Conservation (phyloP, 140 eudicot genomes). For the Bidens hawaiensis region DNA sequence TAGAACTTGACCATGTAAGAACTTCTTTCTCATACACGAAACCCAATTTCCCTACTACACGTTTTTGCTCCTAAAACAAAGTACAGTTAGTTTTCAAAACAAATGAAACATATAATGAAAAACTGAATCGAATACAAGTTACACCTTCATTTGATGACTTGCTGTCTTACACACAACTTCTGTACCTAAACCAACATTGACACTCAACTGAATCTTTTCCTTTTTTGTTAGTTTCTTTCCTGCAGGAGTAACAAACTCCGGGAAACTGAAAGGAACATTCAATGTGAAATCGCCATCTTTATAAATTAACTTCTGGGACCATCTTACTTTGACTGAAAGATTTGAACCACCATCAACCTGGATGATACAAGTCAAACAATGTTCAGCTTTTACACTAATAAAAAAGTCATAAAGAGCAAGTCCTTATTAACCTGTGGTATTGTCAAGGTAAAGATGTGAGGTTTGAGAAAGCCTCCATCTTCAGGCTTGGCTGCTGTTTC, state of each 20-base stretch:
- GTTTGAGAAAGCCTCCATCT: constrained; percentile 72
- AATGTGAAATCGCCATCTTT: constrained; percentile 54
- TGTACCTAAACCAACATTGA: constrained; percentile 51
- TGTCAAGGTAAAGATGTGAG: constrained; percentile 68
- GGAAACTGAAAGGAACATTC: constrained; percentile 78
- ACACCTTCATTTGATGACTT: constrained; percentile 86
- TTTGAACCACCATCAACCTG: constrained; percentile 89
- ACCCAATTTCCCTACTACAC: constrained; percentile 58
- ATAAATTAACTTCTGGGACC: constrained; percentile 74
- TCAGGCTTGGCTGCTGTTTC: constrained; percentile 40
- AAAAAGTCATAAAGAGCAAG: not conserved
- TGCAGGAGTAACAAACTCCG: constrained; percentile 69
- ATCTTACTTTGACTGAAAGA: constrained; percentile 58
- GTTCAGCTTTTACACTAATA: not conserved
- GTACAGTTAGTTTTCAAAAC: not conserved
- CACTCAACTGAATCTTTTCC: constrained; percentile 60
- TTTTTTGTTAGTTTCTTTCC: constrained; percentile 51
- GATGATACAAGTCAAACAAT: constrained; percentile 13
- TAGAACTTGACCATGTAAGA: constrained; percentile 71
- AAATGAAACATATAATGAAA: not conserved
- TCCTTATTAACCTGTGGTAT: constrained; percentile 79
- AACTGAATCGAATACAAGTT: not conserved
- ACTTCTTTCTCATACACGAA: constrained; percentile 76
- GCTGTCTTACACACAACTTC: constrained; percentile 47
- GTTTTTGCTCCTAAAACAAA: constrained; percentile 53